Conservation (phyloP, 805 yeast genomes). For the Allodekkera sacchari region DNA sequence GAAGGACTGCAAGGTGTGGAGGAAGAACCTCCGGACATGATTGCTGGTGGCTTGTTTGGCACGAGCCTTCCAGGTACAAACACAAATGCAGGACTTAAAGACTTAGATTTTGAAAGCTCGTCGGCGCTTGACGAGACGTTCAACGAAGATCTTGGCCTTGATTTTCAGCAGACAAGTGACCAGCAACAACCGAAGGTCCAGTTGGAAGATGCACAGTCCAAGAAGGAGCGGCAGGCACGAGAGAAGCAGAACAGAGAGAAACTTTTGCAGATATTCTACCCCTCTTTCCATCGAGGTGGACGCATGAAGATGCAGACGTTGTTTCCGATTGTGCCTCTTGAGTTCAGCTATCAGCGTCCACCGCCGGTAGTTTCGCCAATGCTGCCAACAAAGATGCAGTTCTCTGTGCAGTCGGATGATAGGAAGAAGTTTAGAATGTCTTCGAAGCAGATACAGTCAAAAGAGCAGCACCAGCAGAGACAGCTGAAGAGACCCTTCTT, state of each 20-base stretch:
- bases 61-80: constrained; percentile 22
- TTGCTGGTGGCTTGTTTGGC: constrained; percentile 24
- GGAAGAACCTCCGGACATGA: constrained; percentile 19
- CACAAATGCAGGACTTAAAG: constrained; percentile 21
- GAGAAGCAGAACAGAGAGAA: constrained; percentile 26
- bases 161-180: constrained; percentile 6
- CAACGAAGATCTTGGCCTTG: constrained; percentile 23
- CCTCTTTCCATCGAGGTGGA: constrained; percentile 47
- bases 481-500: constrained; percentile 5
- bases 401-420: constrained; percentile 61
- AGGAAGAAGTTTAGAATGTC: constrained; percentile 38
- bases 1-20: constrained; percentile 30
- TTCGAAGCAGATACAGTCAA: constrained; percentile 8
- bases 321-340: constrained; percentile 51
- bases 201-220: too few species aligned
- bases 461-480: constrained; percentile 9
- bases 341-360: constrained; percentile 46
- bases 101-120: constrained; percentile 23
- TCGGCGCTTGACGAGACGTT: constrained; percentile 16
- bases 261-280: constrained; percentile 44
- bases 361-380: constrained; percentile 32
- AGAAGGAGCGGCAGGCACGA: constrained; percentile 13
- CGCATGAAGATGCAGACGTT: constrained; percentile 58
- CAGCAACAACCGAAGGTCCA: constrained; percentile 1
- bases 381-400: constrained; percentile 47